Conservation (phyloP, 2,329 filamentous ascomycete species). For the Fusarium secorum region DNA sequence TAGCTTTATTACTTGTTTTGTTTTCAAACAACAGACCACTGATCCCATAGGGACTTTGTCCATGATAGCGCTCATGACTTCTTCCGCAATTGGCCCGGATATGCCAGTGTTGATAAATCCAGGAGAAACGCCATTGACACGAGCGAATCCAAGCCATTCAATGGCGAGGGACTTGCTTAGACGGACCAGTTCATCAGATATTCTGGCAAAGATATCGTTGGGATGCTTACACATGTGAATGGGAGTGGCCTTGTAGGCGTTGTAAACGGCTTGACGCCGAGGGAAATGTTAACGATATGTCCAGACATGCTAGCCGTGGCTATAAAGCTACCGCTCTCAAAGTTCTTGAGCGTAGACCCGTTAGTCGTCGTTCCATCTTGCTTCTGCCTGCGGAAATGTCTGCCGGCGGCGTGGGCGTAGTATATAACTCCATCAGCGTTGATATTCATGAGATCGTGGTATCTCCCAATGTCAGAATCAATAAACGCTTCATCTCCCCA, state of each 20-base stretch:
- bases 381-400: no score
- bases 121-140: background rate
- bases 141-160: background rate
- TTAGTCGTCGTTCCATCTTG: no score
- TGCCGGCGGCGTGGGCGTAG: rapidly evolving
- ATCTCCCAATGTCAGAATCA: no score
- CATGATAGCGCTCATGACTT: background rate
- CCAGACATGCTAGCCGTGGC: background rate
- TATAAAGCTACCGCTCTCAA: background rate
- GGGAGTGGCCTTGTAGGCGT: background rate
- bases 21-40: rapidly evolving
- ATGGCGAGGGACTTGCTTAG: background rate
- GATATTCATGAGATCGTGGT: no score
- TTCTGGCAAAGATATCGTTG: rapidly evolving
- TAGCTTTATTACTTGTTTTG: rapidly evolving
- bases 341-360: no score
- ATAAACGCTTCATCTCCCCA: no score
- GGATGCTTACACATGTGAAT: background rate
- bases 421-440: rapidly evolving
- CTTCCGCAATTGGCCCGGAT: rapidly evolving
- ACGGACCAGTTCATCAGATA: background rate
- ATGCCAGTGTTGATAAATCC: background rate
- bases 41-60: background rate
- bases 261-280: background rate
- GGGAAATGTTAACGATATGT: background rate